Conservation (phyloP, 805 yeast genomes). For the Candida xyloterini region DNA sequence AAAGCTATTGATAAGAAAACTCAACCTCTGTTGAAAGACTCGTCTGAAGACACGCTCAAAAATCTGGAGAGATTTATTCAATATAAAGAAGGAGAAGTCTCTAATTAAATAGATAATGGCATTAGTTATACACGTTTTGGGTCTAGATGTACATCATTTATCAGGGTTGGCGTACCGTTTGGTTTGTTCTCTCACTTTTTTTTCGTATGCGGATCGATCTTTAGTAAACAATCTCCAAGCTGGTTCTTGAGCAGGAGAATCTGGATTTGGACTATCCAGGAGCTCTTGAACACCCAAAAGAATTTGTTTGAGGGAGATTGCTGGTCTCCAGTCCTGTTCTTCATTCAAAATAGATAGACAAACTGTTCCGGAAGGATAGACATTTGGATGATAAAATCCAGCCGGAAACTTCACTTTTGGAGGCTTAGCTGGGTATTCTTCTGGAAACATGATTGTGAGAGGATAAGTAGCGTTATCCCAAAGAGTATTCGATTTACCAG, state of each 20-base stretch:
- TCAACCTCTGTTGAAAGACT: constrained; percentile 51
- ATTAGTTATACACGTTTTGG: constrained; percentile 2
- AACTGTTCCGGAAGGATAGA: constrained; percentile 95
- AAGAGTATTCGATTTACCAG: constrained; percentile 81
- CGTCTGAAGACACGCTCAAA: constrained; percentile 62
- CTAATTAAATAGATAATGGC: constrained; percentile 4
- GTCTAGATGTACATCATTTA: constrained; percentile 7
- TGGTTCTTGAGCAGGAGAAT: constrained; percentile 96
- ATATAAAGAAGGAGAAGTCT: constrained; percentile 57
- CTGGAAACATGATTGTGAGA: constrained; percentile 75
- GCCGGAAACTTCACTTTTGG: constrained; percentile 90
- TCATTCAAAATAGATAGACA: constrained; percentile 92
- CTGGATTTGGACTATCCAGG: constrained; percentile 85
- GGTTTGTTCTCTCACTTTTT: constrained; percentile 79
- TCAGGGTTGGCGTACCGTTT: constrained; percentile 52
- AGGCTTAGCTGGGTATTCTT: constrained; percentile 94
- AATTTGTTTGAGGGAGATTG: constrained; percentile 85
- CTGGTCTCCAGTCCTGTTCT: constrained; percentile 97
- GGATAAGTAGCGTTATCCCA: constrained; percentile 95
- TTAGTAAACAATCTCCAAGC: constrained; percentile 86
- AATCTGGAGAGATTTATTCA: constrained; percentile 74
- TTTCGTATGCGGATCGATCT: constrained; percentile 67
- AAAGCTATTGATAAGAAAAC: constrained; percentile 68
- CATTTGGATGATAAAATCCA: constrained; percentile 94
- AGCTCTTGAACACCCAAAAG: constrained; percentile 90